Evolutionary conservation across 192 early-diverging fungal genomes (phyloP).

Genomic region (Endogone sp.): DNA sequence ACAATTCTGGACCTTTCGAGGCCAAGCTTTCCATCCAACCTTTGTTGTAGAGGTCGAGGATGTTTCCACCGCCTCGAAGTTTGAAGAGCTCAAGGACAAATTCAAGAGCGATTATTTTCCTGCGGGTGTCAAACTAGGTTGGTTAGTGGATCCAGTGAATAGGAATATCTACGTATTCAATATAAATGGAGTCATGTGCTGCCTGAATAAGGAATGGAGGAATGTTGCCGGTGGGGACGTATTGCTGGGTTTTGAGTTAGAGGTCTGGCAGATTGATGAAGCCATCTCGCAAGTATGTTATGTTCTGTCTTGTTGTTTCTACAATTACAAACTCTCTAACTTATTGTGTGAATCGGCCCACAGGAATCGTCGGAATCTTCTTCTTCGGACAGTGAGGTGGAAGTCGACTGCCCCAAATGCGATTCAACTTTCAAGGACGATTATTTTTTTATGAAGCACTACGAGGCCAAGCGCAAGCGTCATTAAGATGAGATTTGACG

Average conservation of each 20-base stretch:
- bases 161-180: conserved; percentile 5
- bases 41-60: conserved; percentile 10
- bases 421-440: conserved; percentile 5
- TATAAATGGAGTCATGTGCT: background rate
- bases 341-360: conserved; percentile 3
- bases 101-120: conserved; percentile 14
- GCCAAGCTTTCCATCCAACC: conserved; percentile 2
- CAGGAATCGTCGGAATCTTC: conserved; percentile 10
- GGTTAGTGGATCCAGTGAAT: conserved; percentile 2
- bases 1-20: conserved; percentile 12
- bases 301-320: conserved; percentile 7
- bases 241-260: conserved; percentile 11
- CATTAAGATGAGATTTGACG: background rate
- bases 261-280: conserved; percentile 7
- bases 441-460: conserved; percentile 18
- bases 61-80: background rate
- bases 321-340: conserved; percentile 6
- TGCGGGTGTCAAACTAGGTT: conserved; percentile 13
- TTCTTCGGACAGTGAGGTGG: conserved; percentile 1
- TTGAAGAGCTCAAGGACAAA: conserved; percentile 11
- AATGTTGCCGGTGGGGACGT: conserved; percentile 7
- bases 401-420: conserved; percentile 11
- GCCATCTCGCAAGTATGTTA: conserved; percentile 12
- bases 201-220: background rate
- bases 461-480: conserved; percentile 7